Conservation (phyloP, 2,329 filamentous ascomycete genomes). For the Fusarium mexicanum region DNA sequence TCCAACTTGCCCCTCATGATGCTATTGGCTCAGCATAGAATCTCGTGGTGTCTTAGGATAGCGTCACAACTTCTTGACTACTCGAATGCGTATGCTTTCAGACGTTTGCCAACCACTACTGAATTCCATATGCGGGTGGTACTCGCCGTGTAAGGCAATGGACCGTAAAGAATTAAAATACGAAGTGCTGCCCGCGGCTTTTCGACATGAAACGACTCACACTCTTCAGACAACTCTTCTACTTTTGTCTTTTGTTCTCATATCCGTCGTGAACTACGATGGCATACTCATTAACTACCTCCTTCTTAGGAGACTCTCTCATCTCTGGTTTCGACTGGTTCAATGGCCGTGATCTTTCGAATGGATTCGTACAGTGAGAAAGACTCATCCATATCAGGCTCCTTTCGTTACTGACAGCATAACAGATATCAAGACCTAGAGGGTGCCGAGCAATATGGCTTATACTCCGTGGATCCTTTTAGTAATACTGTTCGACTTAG, state of each 20-base stretch:
- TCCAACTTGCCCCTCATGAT: neutral
- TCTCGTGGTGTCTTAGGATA: constrained; percentile 38
- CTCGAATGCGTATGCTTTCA: constrained; percentile 35
- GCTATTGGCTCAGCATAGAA: constrained; percentile 13
- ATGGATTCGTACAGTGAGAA: constrained; percentile 74
- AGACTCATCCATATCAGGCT: constrained; percentile 34
- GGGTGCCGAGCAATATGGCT: constrained; percentile 51
- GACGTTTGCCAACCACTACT: constrained; percentile 24
- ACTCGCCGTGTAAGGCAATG: constrained; percentile 14
- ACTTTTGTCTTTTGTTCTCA: constrained; percentile 7
- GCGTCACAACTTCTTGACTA: constrained; percentile 15
- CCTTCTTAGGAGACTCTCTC: constrained; percentile 55
- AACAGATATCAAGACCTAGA: constrained; percentile 55
- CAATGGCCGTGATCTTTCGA: constrained; percentile 66
- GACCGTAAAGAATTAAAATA: constrained; percentile 35
- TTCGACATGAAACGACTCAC: constrained; percentile 7
- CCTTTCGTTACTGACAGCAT: constrained; percentile 15
- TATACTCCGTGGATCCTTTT: constrained; percentile 55
- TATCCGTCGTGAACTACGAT: constrained; percentile 36
- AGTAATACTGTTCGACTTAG: constrained; percentile 57
- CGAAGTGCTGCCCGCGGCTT: constrained; percentile 11
- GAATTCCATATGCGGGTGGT: constrained; percentile 34
- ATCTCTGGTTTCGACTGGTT: constrained; percentile 62
- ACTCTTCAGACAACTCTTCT: constrained; percentile 4
- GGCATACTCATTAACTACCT: constrained; percentile 55